A percentile compares a stretch with the other conserved stretches of the same genome.
These are phyloP conservation scores for Rhodamnia argentea DNA, from an alignment of 345 rosid genomes.

Conservation along the genomic window DNA sequence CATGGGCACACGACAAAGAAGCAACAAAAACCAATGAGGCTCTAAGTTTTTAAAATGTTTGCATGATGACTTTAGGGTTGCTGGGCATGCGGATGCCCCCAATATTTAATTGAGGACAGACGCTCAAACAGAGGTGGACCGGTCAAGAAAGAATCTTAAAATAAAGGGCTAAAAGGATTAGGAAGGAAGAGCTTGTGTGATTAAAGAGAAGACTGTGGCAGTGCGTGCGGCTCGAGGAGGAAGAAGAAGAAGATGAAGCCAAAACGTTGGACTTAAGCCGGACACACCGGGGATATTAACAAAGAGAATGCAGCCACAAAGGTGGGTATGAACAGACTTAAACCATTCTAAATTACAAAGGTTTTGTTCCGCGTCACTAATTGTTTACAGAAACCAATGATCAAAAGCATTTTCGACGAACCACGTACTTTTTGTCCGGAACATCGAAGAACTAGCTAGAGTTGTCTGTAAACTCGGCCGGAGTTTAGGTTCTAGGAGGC, in stretches of 20 bases:
- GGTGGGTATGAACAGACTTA: background rate
- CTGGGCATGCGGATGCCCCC: background rate
- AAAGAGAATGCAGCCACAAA: background rate
- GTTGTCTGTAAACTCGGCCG: background rate
- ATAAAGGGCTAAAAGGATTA: background rate
- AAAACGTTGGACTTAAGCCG: background rate
- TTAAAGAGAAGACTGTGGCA: background rate
- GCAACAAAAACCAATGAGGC: constrained; percentile 5
- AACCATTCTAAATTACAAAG: background rate
- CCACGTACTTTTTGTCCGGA: background rate
- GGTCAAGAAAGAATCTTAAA: constrained; percentile 25
- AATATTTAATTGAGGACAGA: background rate
- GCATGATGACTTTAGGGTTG: constrained; percentile 19
- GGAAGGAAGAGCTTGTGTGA: background rate
- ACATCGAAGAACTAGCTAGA: background rate
- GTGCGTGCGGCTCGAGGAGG: constrained; percentile 50
- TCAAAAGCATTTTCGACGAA: background rate
- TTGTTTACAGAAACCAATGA: background rate
- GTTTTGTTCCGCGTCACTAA: background rate
- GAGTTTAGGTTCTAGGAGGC: background rate
- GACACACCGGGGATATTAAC: background rate
- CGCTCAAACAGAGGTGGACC: constrained; percentile 32
- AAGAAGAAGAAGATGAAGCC: constrained; percentile 12
- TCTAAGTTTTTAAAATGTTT: constrained; percentile 11
- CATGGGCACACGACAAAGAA: constrained; percentile 25